These are phyloP conservation scores for Clarireedia homoeocarpa DNA, from an alignment of 2,329 filamentous ascomycete species.

Conservation along the genomic window DNA sequence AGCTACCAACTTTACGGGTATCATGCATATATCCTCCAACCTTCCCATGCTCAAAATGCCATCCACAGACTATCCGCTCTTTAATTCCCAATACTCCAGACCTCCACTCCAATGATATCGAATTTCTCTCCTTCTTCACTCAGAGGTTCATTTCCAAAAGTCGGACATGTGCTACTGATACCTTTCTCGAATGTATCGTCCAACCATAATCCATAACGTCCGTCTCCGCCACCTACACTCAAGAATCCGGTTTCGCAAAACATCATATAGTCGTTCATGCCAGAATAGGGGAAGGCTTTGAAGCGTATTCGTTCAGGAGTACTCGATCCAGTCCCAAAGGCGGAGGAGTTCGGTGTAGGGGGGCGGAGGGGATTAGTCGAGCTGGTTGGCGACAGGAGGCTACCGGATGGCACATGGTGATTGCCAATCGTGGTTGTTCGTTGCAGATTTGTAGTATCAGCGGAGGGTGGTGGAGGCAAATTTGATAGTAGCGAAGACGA, in stretches of 20 bases:
- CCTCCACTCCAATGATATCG: constrained; percentile 79
- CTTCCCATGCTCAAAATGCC: background rate
- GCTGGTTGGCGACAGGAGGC: constrained; percentile 18
- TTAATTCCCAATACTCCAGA: constrained; percentile 77
- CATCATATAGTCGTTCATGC: constrained; percentile 94
- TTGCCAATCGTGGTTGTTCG: constrained; percentile 52
- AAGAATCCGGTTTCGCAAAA: constrained; percentile 82
- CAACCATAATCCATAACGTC: constrained; percentile 89
- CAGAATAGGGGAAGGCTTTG: constrained; percentile 94
- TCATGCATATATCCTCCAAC: background rate
- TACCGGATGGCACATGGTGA: constrained; percentile 3
- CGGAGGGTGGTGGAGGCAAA: constrained; percentile 60
- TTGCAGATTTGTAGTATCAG: constrained; percentile 53
- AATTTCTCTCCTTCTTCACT: constrained; percentile 93
- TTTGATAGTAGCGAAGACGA: constrained; percentile 38
- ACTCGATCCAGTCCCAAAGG: constrained; percentile 31
- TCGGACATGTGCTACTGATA: constrained; percentile 75
- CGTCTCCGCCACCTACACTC: constrained; percentile 80
- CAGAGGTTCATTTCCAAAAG: constrained; percentile 89
- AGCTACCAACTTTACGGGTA: constrained; percentile 7
- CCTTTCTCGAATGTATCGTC: constrained; percentile 79
- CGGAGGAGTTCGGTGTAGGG: constrained; percentile 21
- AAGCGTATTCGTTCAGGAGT: constrained; percentile 77
- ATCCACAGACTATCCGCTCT: background rate
- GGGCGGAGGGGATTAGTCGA: constrained; percentile 13